Conservation (phyloP, 169 alveolate genomes). For the Babesia ovata region DNA sequence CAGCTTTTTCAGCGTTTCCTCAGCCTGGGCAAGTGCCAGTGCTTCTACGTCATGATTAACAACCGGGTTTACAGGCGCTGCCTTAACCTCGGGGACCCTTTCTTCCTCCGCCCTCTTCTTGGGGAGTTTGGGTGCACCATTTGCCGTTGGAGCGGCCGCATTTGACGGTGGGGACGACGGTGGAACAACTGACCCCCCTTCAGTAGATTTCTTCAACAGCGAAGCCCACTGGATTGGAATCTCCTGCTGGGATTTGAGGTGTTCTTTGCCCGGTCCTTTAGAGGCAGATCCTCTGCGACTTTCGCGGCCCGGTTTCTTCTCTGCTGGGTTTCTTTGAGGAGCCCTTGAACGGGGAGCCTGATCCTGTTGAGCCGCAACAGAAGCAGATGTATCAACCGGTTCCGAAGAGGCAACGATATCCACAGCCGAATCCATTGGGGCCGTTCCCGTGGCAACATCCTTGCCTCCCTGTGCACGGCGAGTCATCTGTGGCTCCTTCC, state of each 20-base stretch:
- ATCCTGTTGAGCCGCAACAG: slow-evolving; percentile 5
- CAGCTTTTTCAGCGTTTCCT: slow-evolving; percentile 30
- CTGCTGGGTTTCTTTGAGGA: background rate
- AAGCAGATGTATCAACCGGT: background rate
- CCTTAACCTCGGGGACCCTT: background rate
- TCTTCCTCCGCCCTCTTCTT: background rate
- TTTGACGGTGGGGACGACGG: background rate
- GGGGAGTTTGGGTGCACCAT: background rate
- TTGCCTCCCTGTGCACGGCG: slow-evolving; percentile 27
- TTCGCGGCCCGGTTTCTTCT: slow-evolving; percentile 1
- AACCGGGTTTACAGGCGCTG: background rate
- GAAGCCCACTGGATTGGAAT: slow-evolving; percentile 38
- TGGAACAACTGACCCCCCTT: background rate
- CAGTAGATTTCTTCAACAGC: slow-evolving; percentile 23
- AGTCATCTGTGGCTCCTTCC: slow-evolving; percentile 2
- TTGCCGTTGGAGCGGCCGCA: background rate
- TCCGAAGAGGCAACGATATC: background rate
- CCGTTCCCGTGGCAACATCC: background rate
- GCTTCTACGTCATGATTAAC: slow-evolving; percentile 14
- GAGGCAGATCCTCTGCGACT: background rate
- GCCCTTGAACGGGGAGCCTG: slow-evolving; percentile 37
- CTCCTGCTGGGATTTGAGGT: background rate
- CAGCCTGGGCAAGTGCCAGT: slow-evolving; percentile 31
- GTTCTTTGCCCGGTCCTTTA: slow-evolving; percentile 16
- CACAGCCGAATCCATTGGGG: background rate